Percentiles rank a stretch among this genome's conserved stretches.
Conservation (phyloP, 2,329 filamentous ascomycete genomes). For the Didymella pinodella region DNA sequence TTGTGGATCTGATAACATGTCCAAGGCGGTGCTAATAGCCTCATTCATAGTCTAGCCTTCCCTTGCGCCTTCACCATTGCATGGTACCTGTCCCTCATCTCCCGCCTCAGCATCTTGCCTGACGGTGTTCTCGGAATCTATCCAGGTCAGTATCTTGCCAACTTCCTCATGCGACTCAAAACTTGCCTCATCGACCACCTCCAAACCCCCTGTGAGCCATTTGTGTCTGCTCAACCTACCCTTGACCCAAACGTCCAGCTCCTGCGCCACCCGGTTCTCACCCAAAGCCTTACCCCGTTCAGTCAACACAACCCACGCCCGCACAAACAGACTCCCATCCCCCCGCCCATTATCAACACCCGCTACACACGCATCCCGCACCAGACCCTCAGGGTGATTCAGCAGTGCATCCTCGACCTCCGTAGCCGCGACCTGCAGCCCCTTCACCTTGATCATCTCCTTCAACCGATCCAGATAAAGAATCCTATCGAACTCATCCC, state of each 20-base stretch:
- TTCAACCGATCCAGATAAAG: conserved; percentile 50
- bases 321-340: conserved; percentile 41
- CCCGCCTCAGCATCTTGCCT: conserved; percentile 42
- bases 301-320: conserved; percentile 43
- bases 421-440: conserved; percentile 59
- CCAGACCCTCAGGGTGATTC: conserved; percentile 47
- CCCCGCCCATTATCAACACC: conserved; percentile 43
- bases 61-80: conserved; percentile 30
- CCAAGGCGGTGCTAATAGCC: background rate
- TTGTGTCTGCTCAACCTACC: conserved; percentile 38
- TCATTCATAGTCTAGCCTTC: conserved; percentile 30
- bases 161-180: background rate
- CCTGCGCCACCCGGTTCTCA: conserved; percentile 26
- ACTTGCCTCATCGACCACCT: conserved; percentile 39
- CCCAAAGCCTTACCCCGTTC: conserved; percentile 25
- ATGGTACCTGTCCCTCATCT: conserved; percentile 42
- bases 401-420: conserved; percentile 59
- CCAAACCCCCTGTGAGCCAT: conserved; percentile 43
- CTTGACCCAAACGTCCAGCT: conserved; percentile 36
- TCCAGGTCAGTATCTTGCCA: background rate
- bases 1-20: no score
- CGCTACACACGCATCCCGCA: conserved; percentile 42
- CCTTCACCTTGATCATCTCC: conserved; percentile 60
- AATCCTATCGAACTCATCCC: conserved; percentile 37
- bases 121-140: conserved; percentile 41